phyloP scores from a whole-genome alignment of 208 protist genomes.

The Pavlovales sp. region DNA sequence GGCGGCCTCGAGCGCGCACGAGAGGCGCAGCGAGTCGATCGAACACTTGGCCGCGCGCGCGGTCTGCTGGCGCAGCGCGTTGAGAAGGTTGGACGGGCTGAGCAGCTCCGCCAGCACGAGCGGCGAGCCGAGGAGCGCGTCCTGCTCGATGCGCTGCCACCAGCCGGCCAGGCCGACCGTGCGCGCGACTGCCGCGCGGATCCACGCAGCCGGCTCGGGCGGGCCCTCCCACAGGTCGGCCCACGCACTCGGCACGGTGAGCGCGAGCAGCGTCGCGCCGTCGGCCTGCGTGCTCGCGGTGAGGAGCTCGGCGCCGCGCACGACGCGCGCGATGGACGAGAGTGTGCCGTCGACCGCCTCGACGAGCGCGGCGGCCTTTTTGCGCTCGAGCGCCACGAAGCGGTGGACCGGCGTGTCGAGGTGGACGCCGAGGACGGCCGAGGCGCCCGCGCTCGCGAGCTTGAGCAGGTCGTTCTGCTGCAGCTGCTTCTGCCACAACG shows the following conservation, averaged over 20 bases:
- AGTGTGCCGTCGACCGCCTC: conserved; percentile 72
- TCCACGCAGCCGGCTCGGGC: conserved; percentile 67
- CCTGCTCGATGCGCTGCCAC: conserved; percentile 60
- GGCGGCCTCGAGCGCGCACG: not conserved
- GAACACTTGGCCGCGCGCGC: conserved; percentile 70
- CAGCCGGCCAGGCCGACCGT: conserved; percentile 72
- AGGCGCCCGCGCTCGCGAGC: not conserved
- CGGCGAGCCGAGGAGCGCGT: conserved; percentile 68
- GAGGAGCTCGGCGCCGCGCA: conserved; percentile 78
- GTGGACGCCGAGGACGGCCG: not conserved
- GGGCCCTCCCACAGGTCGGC: conserved; percentile 76
- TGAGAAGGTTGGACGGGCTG: conserved; percentile 84
- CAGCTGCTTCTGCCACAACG: conserved; percentile 73
- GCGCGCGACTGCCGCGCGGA: conserved; percentile 75
- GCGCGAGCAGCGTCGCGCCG: conserved; percentile 72
- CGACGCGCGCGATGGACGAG: conserved; percentile 73
- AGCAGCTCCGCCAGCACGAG: conserved; percentile 80
- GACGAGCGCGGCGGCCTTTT: conserved; percentile 69
- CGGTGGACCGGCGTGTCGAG: conserved; percentile 67
- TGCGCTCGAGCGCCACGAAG: conserved; percentile 79
- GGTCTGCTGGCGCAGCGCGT: conserved; percentile 87
- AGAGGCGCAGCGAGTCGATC: conserved; percentile 66
- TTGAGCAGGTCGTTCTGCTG: conserved; percentile 14
- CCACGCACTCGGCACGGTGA: conserved; percentile 78
- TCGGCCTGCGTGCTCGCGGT: conserved; percentile 71